Base-by-base conservation (phyloP, 176 grass and related monocot genomes). In the Aegilops umbellulata region DNA sequence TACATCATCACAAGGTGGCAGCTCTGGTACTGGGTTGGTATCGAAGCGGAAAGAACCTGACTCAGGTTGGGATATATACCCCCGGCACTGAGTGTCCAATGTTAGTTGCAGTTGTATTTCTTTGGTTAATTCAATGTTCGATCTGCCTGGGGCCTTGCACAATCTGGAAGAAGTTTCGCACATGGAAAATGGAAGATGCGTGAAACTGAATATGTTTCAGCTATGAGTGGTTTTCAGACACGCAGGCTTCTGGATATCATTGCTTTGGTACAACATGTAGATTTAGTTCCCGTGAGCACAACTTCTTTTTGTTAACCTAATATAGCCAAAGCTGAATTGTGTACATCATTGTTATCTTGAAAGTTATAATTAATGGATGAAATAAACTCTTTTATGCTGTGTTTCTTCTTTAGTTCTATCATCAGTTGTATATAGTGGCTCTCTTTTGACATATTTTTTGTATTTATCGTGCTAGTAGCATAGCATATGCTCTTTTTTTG, bases 31-130 rank as follows among this genome's bases (percentile, higher is more conserved):
- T 4, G 90, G 83, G 51, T 5, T 80, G 65, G 23, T 46, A 55
- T 53, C 78, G 9, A 95, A 95, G 60, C 88, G 90, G 68, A 95
- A 95, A 88, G 93, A 92, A 8, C 90, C 93, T 11, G 91, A 95
- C 70, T 85, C 83, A 10, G 84, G 90, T 63, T 92, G 88, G 93
- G 93, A 92, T 77, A 34, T 90, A 13, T 90, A 82, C 65, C 30
- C 86, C 5, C 87, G 65, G 58, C 79, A 32, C 31, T 85, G 81
- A 80, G 77, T 77, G 79, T 61, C 60, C 60, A 32, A 76, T 58
- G 22, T 84, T 74, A 58, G 62, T 68, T 38, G 90, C 83, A 83
- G 55, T 35, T 72, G 42, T 82, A 69, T 74, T 73, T 55, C 73
- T 74, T 77, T 80, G 25, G 34, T 78, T 55, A 69, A 44, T 87